These are phyloP conservation scores for Heterobasidion parviporum DNA, from an alignment of 1,284 basidiomycete genomes.

Conservation along the genomic window DNA sequence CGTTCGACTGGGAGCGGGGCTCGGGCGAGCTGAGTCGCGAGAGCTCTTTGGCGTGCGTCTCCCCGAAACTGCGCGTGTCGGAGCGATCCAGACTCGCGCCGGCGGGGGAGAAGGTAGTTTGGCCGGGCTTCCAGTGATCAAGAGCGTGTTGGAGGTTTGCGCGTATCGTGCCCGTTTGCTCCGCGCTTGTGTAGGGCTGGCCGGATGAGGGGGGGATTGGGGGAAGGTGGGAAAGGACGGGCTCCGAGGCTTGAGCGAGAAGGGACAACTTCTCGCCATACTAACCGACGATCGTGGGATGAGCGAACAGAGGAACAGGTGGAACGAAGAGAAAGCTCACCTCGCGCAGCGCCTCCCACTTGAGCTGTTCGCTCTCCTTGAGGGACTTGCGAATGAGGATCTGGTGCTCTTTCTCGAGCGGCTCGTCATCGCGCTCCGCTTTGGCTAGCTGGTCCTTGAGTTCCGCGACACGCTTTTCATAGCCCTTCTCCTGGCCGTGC, in stretches of 20 bases:
- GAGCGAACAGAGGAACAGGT: not conserved
- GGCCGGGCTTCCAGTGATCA: slow-evolving; percentile 66
- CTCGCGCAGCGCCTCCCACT: slow-evolving; percentile 74
- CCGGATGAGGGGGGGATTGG: slow-evolving; percentile 44
- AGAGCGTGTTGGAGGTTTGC: slow-evolving; percentile 70
- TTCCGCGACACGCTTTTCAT: slow-evolving; percentile 55
- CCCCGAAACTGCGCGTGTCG: slow-evolving; percentile 72
- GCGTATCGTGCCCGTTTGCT: slow-evolving; percentile 57
- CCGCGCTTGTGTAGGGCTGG: slow-evolving; percentile 41
- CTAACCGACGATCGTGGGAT: slow-evolving; percentile 23
- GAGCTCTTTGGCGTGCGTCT: slow-evolving; percentile 69
- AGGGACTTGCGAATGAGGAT: slow-evolving; percentile 67
- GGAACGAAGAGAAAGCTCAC: slow-evolving; percentile 25
- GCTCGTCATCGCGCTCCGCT: slow-evolving; percentile 54
- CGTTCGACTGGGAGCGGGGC: slow-evolving; percentile 15
- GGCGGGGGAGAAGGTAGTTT: slow-evolving; percentile 38
- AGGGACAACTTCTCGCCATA: slow-evolving; percentile 72
- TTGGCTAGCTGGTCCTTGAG: slow-evolving; percentile 56
- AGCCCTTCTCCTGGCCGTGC: slow-evolving; percentile 50
- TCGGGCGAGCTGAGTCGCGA: slow-evolving; percentile 38
- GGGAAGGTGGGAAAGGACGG: slow-evolving; percentile 53
- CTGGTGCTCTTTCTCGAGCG: slow-evolving; percentile 57
- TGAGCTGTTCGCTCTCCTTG: slow-evolving; percentile 59
- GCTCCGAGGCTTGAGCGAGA: slow-evolving; percentile 57
- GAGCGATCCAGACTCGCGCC: slow-evolving; percentile 53